A percentile compares a stretch with the other conserved stretches of the same genome.
These are phyloP conservation scores for Phlebopus sp. DNA, from an alignment of 1,284 basidiomycete genomes.

Conservation along the genomic window DNA sequence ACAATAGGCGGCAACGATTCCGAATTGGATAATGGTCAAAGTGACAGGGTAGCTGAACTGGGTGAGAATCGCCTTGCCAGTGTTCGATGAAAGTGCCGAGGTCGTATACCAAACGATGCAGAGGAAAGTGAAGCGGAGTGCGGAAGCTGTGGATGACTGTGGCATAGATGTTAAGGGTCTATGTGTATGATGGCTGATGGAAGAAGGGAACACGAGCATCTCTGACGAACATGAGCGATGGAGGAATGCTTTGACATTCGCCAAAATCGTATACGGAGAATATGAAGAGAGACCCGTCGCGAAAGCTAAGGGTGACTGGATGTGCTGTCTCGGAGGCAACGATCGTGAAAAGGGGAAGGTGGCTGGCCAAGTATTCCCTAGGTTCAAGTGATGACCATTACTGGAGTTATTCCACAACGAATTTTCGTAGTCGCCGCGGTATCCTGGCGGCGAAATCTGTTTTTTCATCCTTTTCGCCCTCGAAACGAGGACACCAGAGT, in stretches of 20 bases:
- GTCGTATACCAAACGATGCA: slow-evolving; percentile 81
- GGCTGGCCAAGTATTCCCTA: slow-evolving; percentile 26
- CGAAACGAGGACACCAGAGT: slow-evolving; percentile 2
- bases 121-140: slow-evolving; percentile 56
- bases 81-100: slow-evolving; percentile 86
- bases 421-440: slow-evolving; percentile 14
- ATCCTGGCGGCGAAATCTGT: slow-evolving; percentile 3
- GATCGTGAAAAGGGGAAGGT: slow-evolving; percentile 16
- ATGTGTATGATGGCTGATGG: slow-evolving; percentile 26
- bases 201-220: slow-evolving; percentile 16
- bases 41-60: slow-evolving; percentile 87
- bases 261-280: slow-evolving; percentile 10
- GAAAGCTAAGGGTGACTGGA: slow-evolving; percentile 4
- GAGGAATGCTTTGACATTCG: slow-evolving; percentile 21
- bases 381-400: slow-evolving; percentile 12
- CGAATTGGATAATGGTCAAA: slow-evolving; percentile 97
- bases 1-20: slow-evolving; percentile 88
- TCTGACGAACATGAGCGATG: slow-evolving; percentile 15
- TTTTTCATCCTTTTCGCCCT: slow-evolving; percentile 24
- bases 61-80: slow-evolving; percentile 84
- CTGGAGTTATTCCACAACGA: slow-evolving; percentile 17
- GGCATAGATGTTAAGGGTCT: slow-evolving; percentile 15
- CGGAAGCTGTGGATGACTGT: slow-evolving; percentile 21
- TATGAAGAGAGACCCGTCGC: slow-evolving; percentile 5
- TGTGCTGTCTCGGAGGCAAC: slow-evolving; percentile 8